phyloP scores from a whole-genome alignment of 1,284 basidiomycete species.

The Moesziomyces antarcticus region DNA sequence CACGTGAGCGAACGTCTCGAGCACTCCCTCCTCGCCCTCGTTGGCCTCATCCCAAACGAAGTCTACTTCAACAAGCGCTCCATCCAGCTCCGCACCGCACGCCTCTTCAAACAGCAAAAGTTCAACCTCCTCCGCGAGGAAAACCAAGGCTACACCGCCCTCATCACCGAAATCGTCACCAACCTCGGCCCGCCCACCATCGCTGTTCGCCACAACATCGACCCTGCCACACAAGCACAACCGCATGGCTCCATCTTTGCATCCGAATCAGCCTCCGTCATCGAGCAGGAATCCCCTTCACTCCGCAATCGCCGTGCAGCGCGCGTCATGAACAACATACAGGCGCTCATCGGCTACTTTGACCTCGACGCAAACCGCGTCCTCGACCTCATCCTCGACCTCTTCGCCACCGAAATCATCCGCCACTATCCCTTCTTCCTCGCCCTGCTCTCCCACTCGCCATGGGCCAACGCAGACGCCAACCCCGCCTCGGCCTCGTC shows the following conservation, averaged over 20 bases:
- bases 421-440: constrained; percentile 93
- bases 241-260: constrained; percentile 9
- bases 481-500: constrained; percentile 4
- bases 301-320: constrained; percentile 58
- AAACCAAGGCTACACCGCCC: constrained; percentile 94
- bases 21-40: constrained; percentile 42
- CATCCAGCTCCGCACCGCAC: constrained; percentile 62
- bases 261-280: constrained; percentile 26
- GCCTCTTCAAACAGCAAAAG: constrained; percentile 92
- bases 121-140: constrained; percentile 97
- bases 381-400: constrained; percentile 91
- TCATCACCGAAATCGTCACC: constrained; percentile 84
- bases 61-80: constrained; percentile 52
- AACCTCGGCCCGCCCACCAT: constrained; percentile 77
- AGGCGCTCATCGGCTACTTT: constrained; percentile 76
- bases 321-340: constrained; percentile 62
- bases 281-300: constrained; percentile 48
- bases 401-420: constrained; percentile 82
- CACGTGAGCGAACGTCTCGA: constrained; percentile 46
- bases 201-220: constrained; percentile 70
- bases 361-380: constrained; percentile 94
- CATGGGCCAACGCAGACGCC: constrained; percentile 73
- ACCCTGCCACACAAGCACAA: neutral
- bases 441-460: constrained; percentile 82
- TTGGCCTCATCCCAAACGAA: constrained; percentile 53